Percentiles rank a stretch among this genome's conserved stretches.
phyloP scores from a whole-genome alignment of 495 filamentous ascomycete genomes.

The Neurospora pannonica region DNA sequence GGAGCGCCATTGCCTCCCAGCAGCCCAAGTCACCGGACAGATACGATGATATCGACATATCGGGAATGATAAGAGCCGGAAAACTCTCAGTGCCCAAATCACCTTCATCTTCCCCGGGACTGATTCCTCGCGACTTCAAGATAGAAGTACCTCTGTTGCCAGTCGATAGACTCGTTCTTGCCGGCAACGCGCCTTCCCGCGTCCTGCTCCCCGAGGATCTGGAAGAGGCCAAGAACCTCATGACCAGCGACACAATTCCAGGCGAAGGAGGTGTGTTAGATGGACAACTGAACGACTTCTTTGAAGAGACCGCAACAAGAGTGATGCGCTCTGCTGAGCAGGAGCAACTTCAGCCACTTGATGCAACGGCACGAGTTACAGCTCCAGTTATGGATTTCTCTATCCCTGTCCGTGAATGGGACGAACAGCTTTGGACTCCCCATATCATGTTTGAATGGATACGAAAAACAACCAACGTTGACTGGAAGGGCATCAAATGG shows the following conservation, averaged over 20 bases:
- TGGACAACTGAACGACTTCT: slow-evolving; percentile 27
- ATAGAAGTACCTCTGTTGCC: slow-evolving; percentile 19
- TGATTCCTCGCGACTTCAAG: slow-evolving; percentile 10
- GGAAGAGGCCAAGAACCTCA: slow-evolving; percentile 9
- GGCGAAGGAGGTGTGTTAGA: slow-evolving; percentile 19
- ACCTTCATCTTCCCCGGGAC: neutral
- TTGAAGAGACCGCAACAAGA: slow-evolving; percentile 37
- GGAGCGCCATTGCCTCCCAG: neutral
- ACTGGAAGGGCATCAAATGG: slow-evolving; percentile 29
- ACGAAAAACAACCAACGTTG: slow-evolving; percentile 9
- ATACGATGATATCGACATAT: slow-evolving; percentile 14
- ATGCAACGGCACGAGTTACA: slow-evolving; percentile 45
- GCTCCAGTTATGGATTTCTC: slow-evolving; percentile 56
- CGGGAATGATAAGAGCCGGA: slow-evolving; percentile 15
- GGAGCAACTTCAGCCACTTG: slow-evolving; percentile 50
- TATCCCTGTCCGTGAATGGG: slow-evolving; percentile 47
- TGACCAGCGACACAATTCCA: slow-evolving; percentile 12
- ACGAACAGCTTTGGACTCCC: slow-evolving; percentile 14
- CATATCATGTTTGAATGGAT: slow-evolving; percentile 23
- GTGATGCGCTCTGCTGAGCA: slow-evolving; percentile 43
- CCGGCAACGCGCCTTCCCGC: slow-evolving; percentile 5
- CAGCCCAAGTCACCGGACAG: slow-evolving; percentile 6
- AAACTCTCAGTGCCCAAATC: slow-evolving; percentile 2
- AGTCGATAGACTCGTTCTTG: neutral
- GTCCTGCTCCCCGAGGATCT: slow-evolving; percentile 11